phyloP scores from a whole-genome alignment of 306 rosid genomes.

The Dryas drummondii region DNA sequence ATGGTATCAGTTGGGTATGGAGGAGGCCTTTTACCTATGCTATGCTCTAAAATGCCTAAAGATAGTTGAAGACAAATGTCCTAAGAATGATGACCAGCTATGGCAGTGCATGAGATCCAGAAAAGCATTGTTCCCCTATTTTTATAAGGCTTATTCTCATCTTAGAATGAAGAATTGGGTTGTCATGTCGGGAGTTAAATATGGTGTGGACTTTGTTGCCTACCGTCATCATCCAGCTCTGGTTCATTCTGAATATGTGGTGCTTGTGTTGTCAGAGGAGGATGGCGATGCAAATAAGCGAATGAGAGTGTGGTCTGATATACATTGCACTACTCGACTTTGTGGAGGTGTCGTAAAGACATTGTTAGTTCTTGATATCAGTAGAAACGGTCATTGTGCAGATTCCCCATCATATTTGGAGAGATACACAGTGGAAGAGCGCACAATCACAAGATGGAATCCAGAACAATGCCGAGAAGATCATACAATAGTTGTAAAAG shows the following conservation, averaged over 20 bases:
- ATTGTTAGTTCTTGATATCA: conserved; percentile 49
- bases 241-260: conserved; percentile 74
- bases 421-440: conserved; percentile 43
- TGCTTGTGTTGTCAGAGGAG: conserved; percentile 56
- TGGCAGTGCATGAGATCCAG: conserved; percentile 56
- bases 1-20: conserved; percentile 60
- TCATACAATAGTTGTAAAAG: conserved; percentile 10
- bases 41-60: conserved; percentile 61
- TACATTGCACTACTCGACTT: conserved; percentile 62
- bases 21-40: conserved; percentile 74
- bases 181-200: conserved; percentile 65
- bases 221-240: conserved; percentile 72
- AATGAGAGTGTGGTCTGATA: conserved; percentile 72
- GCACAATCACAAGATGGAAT: conserved; percentile 56
- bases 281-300: conserved; percentile 41
- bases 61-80: conserved; percentile 28
- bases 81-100: conserved; percentile 41
- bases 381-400: conserved; percentile 32
- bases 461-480: conserved; percentile 62
- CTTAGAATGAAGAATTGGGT: conserved; percentile 75
- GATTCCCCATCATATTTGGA: conserved; percentile 40
- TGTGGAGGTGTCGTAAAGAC: conserved; percentile 70
- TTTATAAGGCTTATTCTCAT: conserved; percentile 63
- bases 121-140: conserved; percentile 48
- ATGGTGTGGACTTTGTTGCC: conserved; percentile 69